These are phyloP conservation scores for Oryza glaberrima DNA, from an alignment of 176 grass and related monocot species.

Conservation along the genomic window DNA sequence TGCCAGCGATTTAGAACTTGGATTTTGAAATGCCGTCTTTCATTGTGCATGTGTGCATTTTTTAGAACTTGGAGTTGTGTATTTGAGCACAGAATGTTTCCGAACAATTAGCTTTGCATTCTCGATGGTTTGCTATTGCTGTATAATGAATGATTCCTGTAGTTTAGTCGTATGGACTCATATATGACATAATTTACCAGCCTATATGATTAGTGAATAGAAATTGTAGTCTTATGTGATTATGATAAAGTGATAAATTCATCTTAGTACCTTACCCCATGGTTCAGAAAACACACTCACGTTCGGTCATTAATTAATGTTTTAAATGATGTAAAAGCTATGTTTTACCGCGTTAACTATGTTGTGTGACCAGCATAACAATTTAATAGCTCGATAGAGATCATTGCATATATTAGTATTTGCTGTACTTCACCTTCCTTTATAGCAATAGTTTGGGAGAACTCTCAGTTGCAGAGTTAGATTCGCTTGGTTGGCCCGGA, in stretches of 20 bases:
- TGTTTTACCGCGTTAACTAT: not conserved
- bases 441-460: conserved; percentile 8
- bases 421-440: conserved; percentile 19
- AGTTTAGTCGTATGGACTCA: not conserved
- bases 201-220: not conserved
- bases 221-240: not conserved
- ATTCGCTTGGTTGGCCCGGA: not conserved
- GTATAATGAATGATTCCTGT: not conserved
- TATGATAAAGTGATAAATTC: not conserved
- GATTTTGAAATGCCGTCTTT: not conserved
- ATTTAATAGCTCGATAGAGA: not conserved
- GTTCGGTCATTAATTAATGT: not conserved
- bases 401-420: conserved; percentile 14
- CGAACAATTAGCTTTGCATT: not conserved
- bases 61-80: not conserved
- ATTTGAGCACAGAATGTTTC: not conserved
- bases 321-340: not conserved
- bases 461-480: not conserved
- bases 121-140: not conserved
- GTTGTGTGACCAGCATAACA: not conserved
- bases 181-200: not conserved
- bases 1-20: conserved; percentile 9
- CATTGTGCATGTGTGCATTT: not conserved
- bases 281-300: not conserved
- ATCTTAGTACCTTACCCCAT: not conserved